These are phyloP conservation scores for Phytophthora kernoviae DNA, from an alignment of 352 stramenopile genomes.

Conservation along the genomic window DNA sequence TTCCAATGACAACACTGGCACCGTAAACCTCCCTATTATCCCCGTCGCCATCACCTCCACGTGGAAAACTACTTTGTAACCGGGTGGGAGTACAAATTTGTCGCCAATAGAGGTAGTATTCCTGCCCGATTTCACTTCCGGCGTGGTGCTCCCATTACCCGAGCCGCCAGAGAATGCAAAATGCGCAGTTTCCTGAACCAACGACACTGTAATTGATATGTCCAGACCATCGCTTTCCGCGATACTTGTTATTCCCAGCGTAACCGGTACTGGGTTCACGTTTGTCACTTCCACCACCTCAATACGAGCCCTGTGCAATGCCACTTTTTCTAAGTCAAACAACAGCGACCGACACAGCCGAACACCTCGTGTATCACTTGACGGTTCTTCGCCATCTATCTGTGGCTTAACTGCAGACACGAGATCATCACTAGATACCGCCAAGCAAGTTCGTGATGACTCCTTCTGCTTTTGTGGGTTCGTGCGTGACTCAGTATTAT, in stretches of 20 bases:
- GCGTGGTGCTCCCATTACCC: background rate
- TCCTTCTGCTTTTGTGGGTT: slow-evolving; percentile 3
- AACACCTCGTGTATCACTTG: slow-evolving; percentile 13
- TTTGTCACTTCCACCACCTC: slow-evolving; percentile 56
- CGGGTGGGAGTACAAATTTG: slow-evolving; percentile 34
- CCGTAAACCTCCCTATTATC: slow-evolving; percentile 27
- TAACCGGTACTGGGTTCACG: slow-evolving; percentile 45
- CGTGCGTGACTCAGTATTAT: slow-evolving; percentile 9
- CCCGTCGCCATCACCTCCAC: slow-evolving; percentile 32
- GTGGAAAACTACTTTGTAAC: slow-evolving; percentile 29
- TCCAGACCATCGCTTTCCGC: slow-evolving; percentile 21
- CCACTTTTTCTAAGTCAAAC: slow-evolving; percentile 51
- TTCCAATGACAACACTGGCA: slow-evolving; percentile 41
- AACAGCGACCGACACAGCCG: slow-evolving; percentile 45
- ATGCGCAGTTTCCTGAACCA: background rate
- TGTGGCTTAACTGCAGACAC: slow-evolving; percentile 12
- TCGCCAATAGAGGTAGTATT: slow-evolving; percentile 16
- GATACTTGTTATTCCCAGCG: slow-evolving; percentile 27
- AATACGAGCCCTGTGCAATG: slow-evolving; percentile 21
- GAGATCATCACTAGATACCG: slow-evolving; percentile 11
- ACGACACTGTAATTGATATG: slow-evolving; percentile 27
- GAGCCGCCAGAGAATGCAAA: background rate
- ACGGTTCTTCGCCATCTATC: slow-evolving; percentile 21
- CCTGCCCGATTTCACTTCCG: background rate
- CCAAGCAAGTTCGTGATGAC: slow-evolving; percentile 15